Evolutionary conservation across 371 early-diverging fungal species (phyloP), one percentile per base, ranked within the genome.

Genomic region (Capillidium heterosporum): DNA sequence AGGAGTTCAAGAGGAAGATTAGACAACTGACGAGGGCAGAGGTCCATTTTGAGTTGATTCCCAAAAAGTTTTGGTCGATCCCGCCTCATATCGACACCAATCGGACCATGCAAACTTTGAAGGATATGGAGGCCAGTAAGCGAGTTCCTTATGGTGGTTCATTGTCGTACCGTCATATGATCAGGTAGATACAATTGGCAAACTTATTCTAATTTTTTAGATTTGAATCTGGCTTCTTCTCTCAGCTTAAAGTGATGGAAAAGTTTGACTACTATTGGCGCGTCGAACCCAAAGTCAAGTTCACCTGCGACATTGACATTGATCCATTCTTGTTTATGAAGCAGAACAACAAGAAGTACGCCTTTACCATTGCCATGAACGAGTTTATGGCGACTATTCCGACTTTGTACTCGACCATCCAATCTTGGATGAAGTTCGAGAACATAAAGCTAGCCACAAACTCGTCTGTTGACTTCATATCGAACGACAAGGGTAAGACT

Each of bases 211-310:
- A 7, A 35, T 35, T 35, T 35, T 64, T 72, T 44, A 69, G 89
- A 13, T 78, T 77, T 61, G 81, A 87, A 55, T 91, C 91, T 3
- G 93, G 95, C 0, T 80, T 86, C 62, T 89, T 97, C 59, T 91
- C 78, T 61, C 68, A 72, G 60, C 91, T 95, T 64, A 83, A 81
- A 24, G 63, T 85, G 11, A 61, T 93, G 59, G 64, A 74, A n/a
- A 67, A 77, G 27, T 87, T 78, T 55, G 87, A 92, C 47, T 96
- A 82, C 65, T 97, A 95, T 67, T 97, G 98, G 95, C 71, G 96
- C 2, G 74, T 96, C n/a, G 95, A 95, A 66, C 95, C 95, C 0
- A 81, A 76, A 42, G 89, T 91, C 21, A 65, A 79, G 59, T 91
- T 85, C 60, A 71, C 65, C 51, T 96, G 95, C 63, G 80, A 89